Evolutionary conservation across 352 stramenopile genomes (phyloP), one percentile per base, ranked within the genome.

Genomic region (Pythium guiyangense): DNA sequence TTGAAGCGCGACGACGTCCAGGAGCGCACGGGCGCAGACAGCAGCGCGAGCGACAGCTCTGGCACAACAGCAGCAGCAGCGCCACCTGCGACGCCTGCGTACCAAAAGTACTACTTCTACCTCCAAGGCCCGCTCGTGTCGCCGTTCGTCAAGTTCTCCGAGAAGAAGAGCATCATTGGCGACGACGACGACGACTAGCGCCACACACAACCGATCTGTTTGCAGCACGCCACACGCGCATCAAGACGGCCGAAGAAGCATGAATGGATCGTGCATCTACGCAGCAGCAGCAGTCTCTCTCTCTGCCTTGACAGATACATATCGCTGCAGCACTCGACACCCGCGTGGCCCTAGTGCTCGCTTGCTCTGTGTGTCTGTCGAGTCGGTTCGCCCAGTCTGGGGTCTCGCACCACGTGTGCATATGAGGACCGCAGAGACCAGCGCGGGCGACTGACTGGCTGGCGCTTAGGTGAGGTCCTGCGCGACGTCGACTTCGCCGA

Each of bases 131-230:
- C 85, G n/a, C 72, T 95, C 10, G 81, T 82, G 53, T 95, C 85
- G 52, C 58, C 77, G 3, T 86, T 70, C 0, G 85, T 95, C 52
- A 89, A 84, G 54, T 95, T 95, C 48, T 95, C 85, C 0, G 85
- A 93, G 64, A 95, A 95, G 70, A 86, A 92, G 61, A 93, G 83
- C 62, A 91, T 95, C 57, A 93, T 93, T 35, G 85, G 84, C 22
- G 85, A 95, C 25, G 85, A 95, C 37, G 85, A 95, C 46, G 85
- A 92, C 60, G 81, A 95, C 46, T 94, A 70, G 74, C 35, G 25
- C 11, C 12, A 4, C 15, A 11, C 4, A 42, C 37, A 17, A 8
- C 6, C 0, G 9, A 4, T 26, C 4, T 34, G 29, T 3, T 34
- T 34, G 25, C 47, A 52, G 10, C 6, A 10, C 25, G 29, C 29